phyloP scores from a whole-genome alignment of 495 filamentous ascomycete genomes.

The Talaromyces trachyspermus region DNA sequence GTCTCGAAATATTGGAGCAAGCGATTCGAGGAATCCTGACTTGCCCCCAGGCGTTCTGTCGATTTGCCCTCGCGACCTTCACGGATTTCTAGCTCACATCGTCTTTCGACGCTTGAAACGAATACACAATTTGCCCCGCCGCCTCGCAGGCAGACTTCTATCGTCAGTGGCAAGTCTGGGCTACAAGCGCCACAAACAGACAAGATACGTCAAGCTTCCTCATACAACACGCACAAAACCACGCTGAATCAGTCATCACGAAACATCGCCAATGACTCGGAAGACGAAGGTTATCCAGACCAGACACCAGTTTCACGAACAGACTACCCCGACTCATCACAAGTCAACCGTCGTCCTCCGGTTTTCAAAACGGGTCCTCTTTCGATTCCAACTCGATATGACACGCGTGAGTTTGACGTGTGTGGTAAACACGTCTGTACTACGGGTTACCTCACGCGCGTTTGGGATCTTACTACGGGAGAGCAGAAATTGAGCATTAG shows the following conservation, averaged over 20 bases:
- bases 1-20: background rate
- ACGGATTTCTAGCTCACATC: background rate
- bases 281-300: slow-evolving; percentile 20
- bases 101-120: background rate
- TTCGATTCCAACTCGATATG: slow-evolving; percentile 76
- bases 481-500: slow-evolving; percentile 70
- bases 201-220: slow-evolving; percentile 21
- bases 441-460: slow-evolving; percentile 71
- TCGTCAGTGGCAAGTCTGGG: slow-evolving; percentile 6
- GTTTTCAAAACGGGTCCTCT: slow-evolving; percentile 57
- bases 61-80: slow-evolving; percentile 1
- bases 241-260: background rate
- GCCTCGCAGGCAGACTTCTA: slow-evolving; percentile 6
- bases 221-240: slow-evolving; percentile 19
- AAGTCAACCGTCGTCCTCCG: slow-evolving; percentile 77
- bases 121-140: slow-evolving; percentile 10
- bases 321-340: slow-evolving; percentile 79
- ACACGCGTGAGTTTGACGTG: slow-evolving; percentile 76
- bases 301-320: slow-evolving; percentile 25
- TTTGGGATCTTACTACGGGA: slow-evolving; percentile 79
- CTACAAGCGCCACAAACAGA: background rate
- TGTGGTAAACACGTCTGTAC: slow-evolving; percentile 86
- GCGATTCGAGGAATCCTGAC: background rate
- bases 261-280: slow-evolving; percentile 23
- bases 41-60: background rate